Conservation (phyloP, 345 rosid species). For the Gossypium stocksii region DNA sequence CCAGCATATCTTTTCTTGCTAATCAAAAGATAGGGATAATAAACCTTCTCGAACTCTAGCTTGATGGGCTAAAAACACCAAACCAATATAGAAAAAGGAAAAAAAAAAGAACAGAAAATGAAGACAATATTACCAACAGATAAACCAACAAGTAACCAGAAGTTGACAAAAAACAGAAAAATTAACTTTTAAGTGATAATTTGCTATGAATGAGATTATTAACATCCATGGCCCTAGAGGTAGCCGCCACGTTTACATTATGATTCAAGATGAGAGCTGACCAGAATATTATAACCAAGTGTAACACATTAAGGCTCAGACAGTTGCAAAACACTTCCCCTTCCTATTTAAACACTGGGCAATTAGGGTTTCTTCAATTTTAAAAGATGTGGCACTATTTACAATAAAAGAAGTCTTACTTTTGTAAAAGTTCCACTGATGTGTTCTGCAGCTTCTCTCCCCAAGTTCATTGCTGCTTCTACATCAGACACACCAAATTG, state of each 20-base stretch:
- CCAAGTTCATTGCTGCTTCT: constrained; percentile 79
- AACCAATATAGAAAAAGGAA: constrained; percentile 2
- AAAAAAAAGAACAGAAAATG: constrained; percentile 12
- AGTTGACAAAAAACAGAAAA: neutral
- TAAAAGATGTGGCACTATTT: neutral
- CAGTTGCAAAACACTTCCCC: neutral
- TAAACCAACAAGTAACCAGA: neutral
- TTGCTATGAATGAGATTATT: neutral
- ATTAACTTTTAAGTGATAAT: constrained; percentile 1
- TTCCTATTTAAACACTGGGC: neutral
- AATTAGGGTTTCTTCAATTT: neutral
- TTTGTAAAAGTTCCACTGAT: constrained; percentile 81
- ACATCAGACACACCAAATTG: constrained; percentile 86
- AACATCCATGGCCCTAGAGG: neutral
- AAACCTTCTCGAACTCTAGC: constrained; percentile 97
- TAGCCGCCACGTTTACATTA: neutral
- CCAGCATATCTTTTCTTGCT: constrained; percentile 99
- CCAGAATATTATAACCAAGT: neutral
- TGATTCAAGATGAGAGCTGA: neutral
- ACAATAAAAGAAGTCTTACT: constrained; percentile 36
- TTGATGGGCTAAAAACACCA: constrained; percentile 74
- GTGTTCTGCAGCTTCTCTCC: constrained; percentile 90
- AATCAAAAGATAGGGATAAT: constrained; percentile 84
- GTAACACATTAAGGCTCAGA: neutral
- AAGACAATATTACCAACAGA: constrained; percentile 4